Conservation (phyloP, 1,284 basidiomycete genomes). For the Anthracocystis walkeri region DNA sequence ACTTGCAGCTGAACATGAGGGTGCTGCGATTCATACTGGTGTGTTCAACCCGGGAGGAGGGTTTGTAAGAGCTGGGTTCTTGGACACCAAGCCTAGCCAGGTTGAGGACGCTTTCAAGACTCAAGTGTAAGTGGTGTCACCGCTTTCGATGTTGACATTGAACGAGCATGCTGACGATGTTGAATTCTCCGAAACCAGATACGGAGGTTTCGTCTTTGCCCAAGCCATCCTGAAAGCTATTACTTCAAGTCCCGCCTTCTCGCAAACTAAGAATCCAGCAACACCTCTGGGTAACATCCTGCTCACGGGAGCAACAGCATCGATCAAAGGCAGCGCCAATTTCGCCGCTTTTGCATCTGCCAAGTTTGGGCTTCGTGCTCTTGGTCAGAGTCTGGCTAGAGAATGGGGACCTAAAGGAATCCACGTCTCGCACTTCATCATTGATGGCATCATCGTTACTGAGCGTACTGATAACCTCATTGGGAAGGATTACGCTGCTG, state of each 20-base stretch:
- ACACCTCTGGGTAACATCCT: slow-evolving; percentile 35
- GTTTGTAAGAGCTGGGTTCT: slow-evolving; percentile 30
- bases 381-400: slow-evolving; percentile 46
- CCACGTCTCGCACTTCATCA: slow-evolving; percentile 54
- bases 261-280: slow-evolving; percentile 7
- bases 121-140: slow-evolving; percentile 29
- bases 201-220: slow-evolving; percentile 41
- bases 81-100: slow-evolving; percentile 47
- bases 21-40: slow-evolving; percentile 40
- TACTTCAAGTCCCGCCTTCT: slow-evolving; percentile 22
- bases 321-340: slow-evolving; percentile 46
- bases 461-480: slow-evolving; percentile 34
- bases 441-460: slow-evolving; percentile 50
- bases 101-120: slow-evolving; percentile 42
- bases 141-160: neutral
- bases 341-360: slow-evolving; percentile 46
- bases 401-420: slow-evolving; percentile 53
- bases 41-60: slow-evolving; percentile 51
- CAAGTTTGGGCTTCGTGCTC: slow-evolving; percentile 50
- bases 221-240: slow-evolving; percentile 49
- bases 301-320: slow-evolving; percentile 52
- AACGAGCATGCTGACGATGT: neutral
- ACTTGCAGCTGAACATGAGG: slow-evolving; percentile 29
- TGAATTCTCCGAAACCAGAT: neutral
- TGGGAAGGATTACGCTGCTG: slow-evolving; percentile 31